These are phyloP conservation scores for Rhizophlyctis rosea DNA, from an alignment of 192 early-diverging fungal species.

Conservation along the genomic window DNA sequence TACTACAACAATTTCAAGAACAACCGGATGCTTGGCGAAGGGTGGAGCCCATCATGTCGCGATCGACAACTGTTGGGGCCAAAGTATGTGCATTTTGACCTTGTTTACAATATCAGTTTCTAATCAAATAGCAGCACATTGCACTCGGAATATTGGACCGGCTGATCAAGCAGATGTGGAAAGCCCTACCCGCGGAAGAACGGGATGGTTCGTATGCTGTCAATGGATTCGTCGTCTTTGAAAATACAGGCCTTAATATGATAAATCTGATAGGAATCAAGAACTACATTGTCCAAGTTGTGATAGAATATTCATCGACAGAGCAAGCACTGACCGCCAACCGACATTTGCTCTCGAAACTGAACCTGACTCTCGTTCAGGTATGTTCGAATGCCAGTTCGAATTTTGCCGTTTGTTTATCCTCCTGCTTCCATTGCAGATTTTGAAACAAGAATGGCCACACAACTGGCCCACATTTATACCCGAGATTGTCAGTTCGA, in stretches of 20 bases:
- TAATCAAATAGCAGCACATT: slow-evolving; percentile 66
- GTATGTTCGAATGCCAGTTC: no score
- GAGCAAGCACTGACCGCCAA: slow-evolving; percentile 75
- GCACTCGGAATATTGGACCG: slow-evolving; percentile 92
- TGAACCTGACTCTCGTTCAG: slow-evolving; percentile 97
- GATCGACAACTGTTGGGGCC: slow-evolving; percentile 86
- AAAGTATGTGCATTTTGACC: no score
- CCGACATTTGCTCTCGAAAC: slow-evolving; percentile 80
- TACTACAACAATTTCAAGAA: slow-evolving; percentile 91
- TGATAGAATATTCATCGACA: slow-evolving; percentile 87
- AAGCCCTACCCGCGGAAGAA: slow-evolving; percentile 81
- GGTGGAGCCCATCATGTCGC: slow-evolving; percentile 89
- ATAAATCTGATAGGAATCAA: slow-evolving; percentile 71
- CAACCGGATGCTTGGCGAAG: slow-evolving; percentile 94
- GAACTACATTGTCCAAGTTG: slow-evolving; percentile 89
- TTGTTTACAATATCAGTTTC: no score
- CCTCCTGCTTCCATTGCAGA: slow-evolving; percentile 48
- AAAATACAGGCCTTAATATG: slow-evolving; percentile 6
- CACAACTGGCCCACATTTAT: slow-evolving; percentile 99
- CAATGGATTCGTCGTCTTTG: slow-evolving; percentile 10
- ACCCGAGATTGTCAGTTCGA: slow-evolving; percentile 94
- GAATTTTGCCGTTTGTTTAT: not conserved
- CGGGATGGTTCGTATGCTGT: slow-evolving; percentile 60
- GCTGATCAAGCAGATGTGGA: slow-evolving; percentile 97
- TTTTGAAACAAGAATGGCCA: slow-evolving; percentile 99